These are phyloP conservation scores for Pontederia crassipes DNA, from an alignment of 176 grass and related monocot genomes.

Conservation along the genomic window DNA sequence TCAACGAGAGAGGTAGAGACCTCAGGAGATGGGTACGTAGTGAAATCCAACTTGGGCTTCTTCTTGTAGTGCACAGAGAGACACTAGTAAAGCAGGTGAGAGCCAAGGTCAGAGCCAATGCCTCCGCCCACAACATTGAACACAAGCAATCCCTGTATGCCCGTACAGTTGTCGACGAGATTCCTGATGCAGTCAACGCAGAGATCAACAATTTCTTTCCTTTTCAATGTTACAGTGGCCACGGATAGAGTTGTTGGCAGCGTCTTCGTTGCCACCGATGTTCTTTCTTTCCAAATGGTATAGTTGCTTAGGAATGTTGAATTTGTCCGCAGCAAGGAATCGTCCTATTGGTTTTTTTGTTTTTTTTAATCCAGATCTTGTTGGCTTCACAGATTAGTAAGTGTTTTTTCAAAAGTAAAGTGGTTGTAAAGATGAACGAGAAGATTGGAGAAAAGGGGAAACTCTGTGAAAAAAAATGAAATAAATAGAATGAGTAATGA, in stretches of 20 bases:
- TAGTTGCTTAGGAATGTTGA: too few relatives aligned
- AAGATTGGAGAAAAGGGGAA: too few relatives aligned
- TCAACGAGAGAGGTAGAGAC: background rate
- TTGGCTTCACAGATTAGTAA: too few relatives aligned
- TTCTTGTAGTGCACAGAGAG: background rate
- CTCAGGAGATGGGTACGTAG: background rate
- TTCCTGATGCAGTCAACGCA: conserved; percentile 2
- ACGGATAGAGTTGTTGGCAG: background rate
- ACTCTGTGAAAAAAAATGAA: too few relatives aligned
- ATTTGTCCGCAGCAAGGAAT: too few relatives aligned
- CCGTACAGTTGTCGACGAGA: conserved; percentile 2
- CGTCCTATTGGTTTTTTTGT: too few relatives aligned
- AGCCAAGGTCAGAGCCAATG: background rate
- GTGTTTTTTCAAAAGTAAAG: too few relatives aligned
- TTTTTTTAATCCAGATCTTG: too few relatives aligned
- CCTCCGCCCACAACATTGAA: background rate
- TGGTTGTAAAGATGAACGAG: too few relatives aligned
- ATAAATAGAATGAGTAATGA: too few relatives aligned
- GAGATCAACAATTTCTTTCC: background rate
- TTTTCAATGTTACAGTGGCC: conserved; percentile 7
- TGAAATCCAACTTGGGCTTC: conserved; percentile 1
- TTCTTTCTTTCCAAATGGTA: too few relatives aligned
- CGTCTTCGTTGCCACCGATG: too few relatives aligned
- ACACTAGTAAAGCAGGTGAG: background rate
- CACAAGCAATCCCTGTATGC: conserved; percentile 1